These are phyloP conservation scores for Flaveria sonorensis DNA, from an alignment of 129 eudicot genomes.

Conservation along the genomic window DNA sequence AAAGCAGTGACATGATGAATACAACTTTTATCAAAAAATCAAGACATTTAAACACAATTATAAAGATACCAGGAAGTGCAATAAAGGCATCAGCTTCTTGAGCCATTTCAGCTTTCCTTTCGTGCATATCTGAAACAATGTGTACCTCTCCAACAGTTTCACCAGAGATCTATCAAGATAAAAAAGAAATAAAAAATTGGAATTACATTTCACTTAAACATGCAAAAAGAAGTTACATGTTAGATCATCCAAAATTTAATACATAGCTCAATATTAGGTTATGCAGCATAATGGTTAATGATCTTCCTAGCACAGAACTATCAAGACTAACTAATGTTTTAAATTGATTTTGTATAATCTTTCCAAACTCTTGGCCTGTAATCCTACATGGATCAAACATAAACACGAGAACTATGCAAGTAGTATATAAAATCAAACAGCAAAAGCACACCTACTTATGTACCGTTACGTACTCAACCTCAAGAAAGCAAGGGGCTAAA, in stretches of 20 bases:
- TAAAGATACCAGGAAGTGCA: slow-evolving; percentile 85
- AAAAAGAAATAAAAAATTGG: slow-evolving; percentile 6
- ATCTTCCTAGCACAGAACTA: slow-evolving; percentile 5
- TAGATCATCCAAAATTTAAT: slow-evolving; percentile 11
- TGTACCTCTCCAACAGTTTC: slow-evolving; percentile 86
- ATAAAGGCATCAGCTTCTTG: slow-evolving; percentile 87
- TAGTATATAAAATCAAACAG: not conserved
- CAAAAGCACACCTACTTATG: not conserved
- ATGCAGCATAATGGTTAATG: not conserved
- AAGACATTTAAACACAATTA: not conserved
- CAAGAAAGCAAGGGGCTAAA: not conserved
- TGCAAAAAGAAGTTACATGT: not conserved
- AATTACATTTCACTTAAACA: slow-evolving; percentile 6
- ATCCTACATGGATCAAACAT: not conserved
- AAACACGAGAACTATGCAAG: not conserved
- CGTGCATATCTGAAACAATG: slow-evolving; percentile 91
- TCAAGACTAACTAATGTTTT: not conserved
- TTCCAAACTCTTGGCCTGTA: not conserved
- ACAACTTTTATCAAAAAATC: slow-evolving; percentile 9
- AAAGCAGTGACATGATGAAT: slow-evolving; percentile 11
- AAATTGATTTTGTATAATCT: not conserved
- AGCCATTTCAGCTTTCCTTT: slow-evolving; percentile 95
- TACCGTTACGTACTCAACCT: not conserved
- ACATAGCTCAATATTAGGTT: not conserved
- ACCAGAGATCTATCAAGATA: slow-evolving; percentile 71